A percentile compares a stretch with the other conserved stretches of the same genome.
phyloP scores from a whole-genome alignment of 306 rosid species.

The Ziziphus jujuba region DNA sequence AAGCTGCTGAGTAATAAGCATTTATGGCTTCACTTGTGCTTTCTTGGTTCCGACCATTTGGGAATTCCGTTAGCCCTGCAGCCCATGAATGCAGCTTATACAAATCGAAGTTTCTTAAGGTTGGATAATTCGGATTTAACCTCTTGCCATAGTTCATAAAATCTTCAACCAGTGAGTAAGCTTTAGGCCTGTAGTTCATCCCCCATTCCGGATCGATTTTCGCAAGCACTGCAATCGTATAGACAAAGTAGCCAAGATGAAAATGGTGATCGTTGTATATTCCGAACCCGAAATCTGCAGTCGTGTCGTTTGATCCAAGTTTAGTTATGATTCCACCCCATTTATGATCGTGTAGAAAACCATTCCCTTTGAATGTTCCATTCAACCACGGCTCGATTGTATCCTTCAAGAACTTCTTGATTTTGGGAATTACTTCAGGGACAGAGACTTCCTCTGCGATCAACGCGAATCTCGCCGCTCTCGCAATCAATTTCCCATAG shows the following conservation, averaged over 20 bases:
- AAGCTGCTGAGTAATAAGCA: constrained; percentile 73
- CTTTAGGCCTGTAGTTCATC: constrained; percentile 53
- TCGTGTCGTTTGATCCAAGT: constrained; percentile 50
- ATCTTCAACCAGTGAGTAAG: constrained; percentile 60
- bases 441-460: constrained; percentile 72
- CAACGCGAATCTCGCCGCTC: constrained; percentile 75
- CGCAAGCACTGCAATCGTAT: constrained; percentile 65
- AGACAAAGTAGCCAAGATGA: constrained; percentile 68
- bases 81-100: constrained; percentile 80
- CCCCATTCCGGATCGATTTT: constrained; percentile 77
- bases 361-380: constrained; percentile 68
- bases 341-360: constrained; percentile 57
- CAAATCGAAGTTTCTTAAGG: constrained; percentile 62
- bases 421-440: constrained; percentile 47
- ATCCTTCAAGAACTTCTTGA: constrained; percentile 50
- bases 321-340: constrained; percentile 74
- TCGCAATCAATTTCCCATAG: constrained; percentile 63
- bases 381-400: constrained; percentile 73
- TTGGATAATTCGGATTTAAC: constrained; percentile 42
- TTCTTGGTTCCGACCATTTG: constrained; percentile 74
- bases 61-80: constrained; percentile 64
- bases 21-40: constrained; percentile 74
- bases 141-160: constrained; percentile 47
- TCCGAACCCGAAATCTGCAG: constrained; percentile 74
- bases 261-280: constrained; percentile 71